A percentile compares a stretch with the other conserved stretches of the same genome.
Conservation (phyloP, 2,329 filamentous ascomycete genomes). For the Trichophyton mentagrophytes region DNA sequence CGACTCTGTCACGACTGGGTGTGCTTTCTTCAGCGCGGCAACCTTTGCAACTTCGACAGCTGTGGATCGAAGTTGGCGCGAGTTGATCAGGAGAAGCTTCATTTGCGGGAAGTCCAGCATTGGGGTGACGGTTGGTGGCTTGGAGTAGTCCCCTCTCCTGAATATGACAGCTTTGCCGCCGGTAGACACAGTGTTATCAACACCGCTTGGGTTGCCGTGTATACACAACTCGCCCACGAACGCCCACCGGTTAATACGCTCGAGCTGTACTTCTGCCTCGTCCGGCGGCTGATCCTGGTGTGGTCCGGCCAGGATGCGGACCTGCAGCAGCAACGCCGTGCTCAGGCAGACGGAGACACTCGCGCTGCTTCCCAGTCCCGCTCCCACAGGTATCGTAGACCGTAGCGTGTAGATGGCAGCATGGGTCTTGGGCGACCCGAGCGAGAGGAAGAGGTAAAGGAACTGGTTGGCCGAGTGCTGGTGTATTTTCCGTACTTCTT, state of each 20-base stretch:
- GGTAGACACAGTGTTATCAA: constrained; percentile 91
- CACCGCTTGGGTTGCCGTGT: constrained; percentile 88
- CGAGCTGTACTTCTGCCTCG: constrained; percentile 79
- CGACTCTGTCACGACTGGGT: constrained; percentile 63
- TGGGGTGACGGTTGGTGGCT: constrained; percentile 62
- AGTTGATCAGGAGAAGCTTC: constrained; percentile 80
- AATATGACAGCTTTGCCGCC: constrained; percentile 92
- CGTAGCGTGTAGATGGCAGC: constrained; percentile 71
- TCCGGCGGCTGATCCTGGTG: constrained; percentile 80
- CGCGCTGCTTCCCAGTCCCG: constrained; percentile 76
- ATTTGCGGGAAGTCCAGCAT: constrained; percentile 85
- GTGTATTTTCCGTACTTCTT: constrained; percentile 71
- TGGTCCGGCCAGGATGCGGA: constrained; percentile 75
- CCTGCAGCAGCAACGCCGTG: constrained; percentile 65
- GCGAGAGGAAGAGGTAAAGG: constrained; percentile 71
- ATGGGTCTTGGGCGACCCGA: constrained; percentile 60
- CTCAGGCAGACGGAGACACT: constrained; percentile 74
- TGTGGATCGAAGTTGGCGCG: constrained; percentile 75
- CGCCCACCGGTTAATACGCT: constrained; percentile 94
- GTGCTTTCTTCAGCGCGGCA: constrained; percentile 52
- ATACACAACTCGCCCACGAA: constrained; percentile 97
- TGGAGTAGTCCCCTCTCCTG: constrained; percentile 62
- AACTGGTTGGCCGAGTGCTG: constrained; percentile 69
- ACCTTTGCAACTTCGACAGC: constrained; percentile 80
- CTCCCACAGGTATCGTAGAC: constrained; percentile 76